A percentile compares a stretch with the other conserved stretches of the same genome.
Evolutionary conservation across 2,329 filamentous ascomycete species (phyloP).

Genomic region (Cladophialophora immunda): DNA sequence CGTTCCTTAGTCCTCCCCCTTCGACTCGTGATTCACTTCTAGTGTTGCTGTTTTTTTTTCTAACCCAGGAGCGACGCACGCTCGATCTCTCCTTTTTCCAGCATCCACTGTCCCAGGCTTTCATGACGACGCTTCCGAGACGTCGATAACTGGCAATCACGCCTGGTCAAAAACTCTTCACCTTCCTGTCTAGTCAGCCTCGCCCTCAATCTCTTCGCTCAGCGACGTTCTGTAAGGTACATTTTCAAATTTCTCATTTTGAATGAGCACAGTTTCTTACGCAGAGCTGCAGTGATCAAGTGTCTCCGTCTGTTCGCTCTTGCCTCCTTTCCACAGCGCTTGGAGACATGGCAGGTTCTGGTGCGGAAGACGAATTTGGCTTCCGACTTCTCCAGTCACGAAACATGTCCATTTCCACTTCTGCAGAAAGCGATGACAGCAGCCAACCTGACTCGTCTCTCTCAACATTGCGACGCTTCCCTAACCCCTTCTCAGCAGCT

Average conservation of each 20-base stretch:
- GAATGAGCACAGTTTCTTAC: neutral
- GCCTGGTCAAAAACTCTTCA: neutral
- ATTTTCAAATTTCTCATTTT: neutral
- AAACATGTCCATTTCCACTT: neutral
- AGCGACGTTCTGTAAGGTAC: neutral
- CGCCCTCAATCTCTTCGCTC: neutral
- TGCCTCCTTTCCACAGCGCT: neutral
- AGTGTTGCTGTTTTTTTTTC: neutral
- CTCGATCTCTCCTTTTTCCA: neutral
- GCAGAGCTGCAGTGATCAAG: neutral
- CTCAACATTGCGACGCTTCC: neutral
- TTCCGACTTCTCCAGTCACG: neutral
- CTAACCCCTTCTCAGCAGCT: neutral
- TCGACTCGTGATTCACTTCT: neutral
- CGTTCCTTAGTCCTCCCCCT: neutral
- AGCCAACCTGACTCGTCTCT: neutral
- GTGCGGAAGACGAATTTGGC: neutral
- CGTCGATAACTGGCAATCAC: neutral
- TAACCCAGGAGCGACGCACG: neutral
- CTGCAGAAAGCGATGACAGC: neutral
- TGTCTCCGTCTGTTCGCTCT: neutral
- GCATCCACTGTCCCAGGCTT: neutral
- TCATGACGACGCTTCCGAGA: neutral
- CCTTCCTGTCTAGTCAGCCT: neutral
- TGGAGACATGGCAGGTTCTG: neutral